Conservation (phyloP, 768 basidiomycete species). For the Harrya chromipes region DNA sequence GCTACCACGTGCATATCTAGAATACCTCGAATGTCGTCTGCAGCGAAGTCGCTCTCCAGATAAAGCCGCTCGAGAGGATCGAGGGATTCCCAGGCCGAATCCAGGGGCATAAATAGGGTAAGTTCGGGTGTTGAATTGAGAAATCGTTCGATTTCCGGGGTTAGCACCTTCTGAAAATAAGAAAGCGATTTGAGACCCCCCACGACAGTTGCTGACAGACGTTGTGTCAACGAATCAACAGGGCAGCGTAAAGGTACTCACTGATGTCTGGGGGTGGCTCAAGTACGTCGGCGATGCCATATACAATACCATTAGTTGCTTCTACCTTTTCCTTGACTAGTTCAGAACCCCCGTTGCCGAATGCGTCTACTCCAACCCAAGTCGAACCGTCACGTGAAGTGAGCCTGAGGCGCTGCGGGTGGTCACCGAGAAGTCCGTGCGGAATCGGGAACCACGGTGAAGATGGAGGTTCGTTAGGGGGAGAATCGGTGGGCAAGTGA, state of each 20-base stretch:
- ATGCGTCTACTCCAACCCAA: constrained; percentile 73
- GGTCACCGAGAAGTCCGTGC: constrained; percentile 74
- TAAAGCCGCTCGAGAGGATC: constrained; percentile 79
- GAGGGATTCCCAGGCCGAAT: constrained; percentile 79
- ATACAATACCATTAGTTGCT: constrained; percentile 72
- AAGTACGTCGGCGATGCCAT: constrained; percentile 74
- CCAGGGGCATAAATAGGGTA: constrained; percentile 86
- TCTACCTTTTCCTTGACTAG: constrained; percentile 55
- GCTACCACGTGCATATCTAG: constrained; percentile 74
- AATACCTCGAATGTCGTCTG: constrained; percentile 74
- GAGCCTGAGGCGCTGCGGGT: constrained; percentile 78
- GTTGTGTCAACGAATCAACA: background rate
- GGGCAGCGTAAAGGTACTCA: constrained; percentile 34
- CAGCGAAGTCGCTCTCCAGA: constrained; percentile 83
- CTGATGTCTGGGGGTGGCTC: constrained; percentile 72
- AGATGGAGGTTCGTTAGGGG: constrained; percentile 63
- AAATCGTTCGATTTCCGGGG: constrained; percentile 49
- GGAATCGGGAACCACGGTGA: constrained; percentile 87
- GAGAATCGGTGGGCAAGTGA: constrained; percentile 51
- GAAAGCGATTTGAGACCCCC: constrained; percentile 58
- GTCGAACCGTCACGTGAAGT: constrained; percentile 45
- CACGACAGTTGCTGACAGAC: constrained; percentile 53
- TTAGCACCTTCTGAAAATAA: constrained; percentile 73
- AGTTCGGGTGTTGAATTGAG: constrained; percentile 69
- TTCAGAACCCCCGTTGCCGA: constrained; percentile 69